Base-by-base conservation (phyloP, 805 yeast species). In the Candida andamanensis region DNA sequence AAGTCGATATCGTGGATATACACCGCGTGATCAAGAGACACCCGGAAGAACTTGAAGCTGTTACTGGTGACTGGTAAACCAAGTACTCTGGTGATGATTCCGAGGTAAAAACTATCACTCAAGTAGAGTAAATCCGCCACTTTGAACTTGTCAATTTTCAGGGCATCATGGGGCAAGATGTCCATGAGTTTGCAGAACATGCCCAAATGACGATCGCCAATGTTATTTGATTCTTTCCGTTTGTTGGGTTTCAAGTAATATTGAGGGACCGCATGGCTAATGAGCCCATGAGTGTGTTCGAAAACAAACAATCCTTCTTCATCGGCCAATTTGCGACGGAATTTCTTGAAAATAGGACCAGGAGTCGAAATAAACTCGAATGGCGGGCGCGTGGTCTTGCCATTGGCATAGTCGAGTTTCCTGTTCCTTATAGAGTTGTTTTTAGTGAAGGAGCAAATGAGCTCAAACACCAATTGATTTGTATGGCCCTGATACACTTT, bases 21-120 rank as follows among this genome's bases (percentile, higher is more conserved):
- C 6, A 63, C 46, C 4, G 58, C 29, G 37, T 63, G 69, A 39
- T 63, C 69, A 30, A 63, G 49, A 24, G 62, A 54, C 2, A 59
- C 67, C 24, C 68, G 45, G 45, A 63, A 63, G 35, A 55, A 60
- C 14, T 46, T 32, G 7, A 32, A 11, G 17, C 35, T 33, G 18
- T 41, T 35, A 10, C 36, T 37, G 17, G 35, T 32, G 10, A 49
- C 17, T 4, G 49, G 40, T 15, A 39, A 21, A 6, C 60, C 60
- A 15, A 61, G 35, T 0, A 53, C 52, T 12, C 57, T 43, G 19
- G 46, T 19, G 18, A 60, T 37, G 3, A 56, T 39, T 13, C 58
- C 53, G 30, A 63, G 43, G 41, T 45, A 62, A 17, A 60, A 36
- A 17, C 58, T 46, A 37, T 63, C 69, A n/a, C 57, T 48, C 5